Conservation (phyloP, 2,329 filamentous ascomycete species). For the Microsporum ferrugineum region DNA sequence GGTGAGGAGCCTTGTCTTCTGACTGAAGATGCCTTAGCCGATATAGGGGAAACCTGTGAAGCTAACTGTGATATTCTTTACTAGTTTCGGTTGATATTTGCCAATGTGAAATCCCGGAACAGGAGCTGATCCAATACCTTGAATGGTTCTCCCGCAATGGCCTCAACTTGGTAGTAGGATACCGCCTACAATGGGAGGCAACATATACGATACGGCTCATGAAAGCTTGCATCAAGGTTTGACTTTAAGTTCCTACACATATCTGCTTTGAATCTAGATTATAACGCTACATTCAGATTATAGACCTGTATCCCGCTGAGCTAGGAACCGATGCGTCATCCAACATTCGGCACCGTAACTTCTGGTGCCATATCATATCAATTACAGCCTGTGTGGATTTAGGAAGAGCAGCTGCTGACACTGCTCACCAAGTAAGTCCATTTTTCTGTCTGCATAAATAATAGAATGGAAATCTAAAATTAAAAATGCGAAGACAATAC, state of each 20-base stretch:
- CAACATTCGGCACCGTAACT: constrained; percentile 47
- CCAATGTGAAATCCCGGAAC: background rate
- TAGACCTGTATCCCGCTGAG: constrained; percentile 26
- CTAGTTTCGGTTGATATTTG: constrained; percentile 42
- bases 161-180: constrained; percentile 63
- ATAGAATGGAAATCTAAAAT: background rate
- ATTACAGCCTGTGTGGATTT: constrained; percentile 35
- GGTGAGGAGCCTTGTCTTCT: constrained; percentile 26
- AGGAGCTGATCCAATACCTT: constrained; percentile 45
- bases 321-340: constrained; percentile 18
- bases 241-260: background rate
- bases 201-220: constrained; percentile 46
- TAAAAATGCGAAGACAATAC: constrained; percentile 37
- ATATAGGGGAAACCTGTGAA: background rate
- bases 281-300: constrained; percentile 24
- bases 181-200: constrained; percentile 48
- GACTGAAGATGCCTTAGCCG: constrained; percentile 1
- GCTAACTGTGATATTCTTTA: background rate
- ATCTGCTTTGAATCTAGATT: background rate
- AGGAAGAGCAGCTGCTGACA: constrained; percentile 32
- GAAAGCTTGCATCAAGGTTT: constrained; percentile 33
- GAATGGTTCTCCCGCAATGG: constrained; percentile 76
- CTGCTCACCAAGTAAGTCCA: background rate
- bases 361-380: constrained; percentile 61
- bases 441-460: background rate